phyloP scores from a whole-genome alignment of 2,329 filamentous ascomycete genomes.

The Cladosporium phlei region DNA sequence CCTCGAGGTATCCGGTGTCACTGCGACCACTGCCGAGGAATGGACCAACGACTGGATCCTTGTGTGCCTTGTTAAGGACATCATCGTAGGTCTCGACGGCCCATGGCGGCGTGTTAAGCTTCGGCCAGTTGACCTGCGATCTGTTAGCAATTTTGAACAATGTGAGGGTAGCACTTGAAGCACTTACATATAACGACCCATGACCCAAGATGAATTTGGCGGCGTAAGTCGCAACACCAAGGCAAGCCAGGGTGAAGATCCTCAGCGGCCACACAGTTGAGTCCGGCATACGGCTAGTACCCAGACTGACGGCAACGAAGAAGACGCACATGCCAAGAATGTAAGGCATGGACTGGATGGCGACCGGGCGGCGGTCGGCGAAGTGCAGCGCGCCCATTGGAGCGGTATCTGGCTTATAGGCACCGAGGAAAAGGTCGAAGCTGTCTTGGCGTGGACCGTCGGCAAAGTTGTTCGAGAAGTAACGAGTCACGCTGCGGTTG shows the following conservation, averaged over 20 bases:
- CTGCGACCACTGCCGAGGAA: slow-evolving; percentile 69
- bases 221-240: slow-evolving; percentile 64
- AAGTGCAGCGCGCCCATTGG: slow-evolving; percentile 73
- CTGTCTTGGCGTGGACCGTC: slow-evolving; percentile 93
- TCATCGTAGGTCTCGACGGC: slow-evolving; percentile 86
- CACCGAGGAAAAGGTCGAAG: slow-evolving; percentile 88
- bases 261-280: slow-evolving; percentile 75
- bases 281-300: slow-evolving; percentile 67
- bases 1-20: slow-evolving; percentile 79
- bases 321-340: slow-evolving; percentile 81
- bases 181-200: slow-evolving; percentile 89
- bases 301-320: slow-evolving; percentile 68
- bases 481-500: slow-evolving; percentile 82
- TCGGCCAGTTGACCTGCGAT: slow-evolving; percentile 90
- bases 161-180: slow-evolving; percentile 9
- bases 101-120: slow-evolving; percentile 82
- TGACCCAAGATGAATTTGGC: slow-evolving; percentile 73
- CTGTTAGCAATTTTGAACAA: slow-evolving; percentile 17
- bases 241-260: slow-evolving; percentile 75
- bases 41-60: slow-evolving; percentile 74
- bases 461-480: slow-evolving; percentile 87
- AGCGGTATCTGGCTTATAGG: slow-evolving; percentile 70
- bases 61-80: slow-evolving; percentile 73
- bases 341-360: slow-evolving; percentile 93
- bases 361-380: slow-evolving; percentile 74